Evolutionary conservation across 2,329 filamentous ascomycete genomes (phyloP).

Genomic region (Bipolaris victoriae): DNA sequence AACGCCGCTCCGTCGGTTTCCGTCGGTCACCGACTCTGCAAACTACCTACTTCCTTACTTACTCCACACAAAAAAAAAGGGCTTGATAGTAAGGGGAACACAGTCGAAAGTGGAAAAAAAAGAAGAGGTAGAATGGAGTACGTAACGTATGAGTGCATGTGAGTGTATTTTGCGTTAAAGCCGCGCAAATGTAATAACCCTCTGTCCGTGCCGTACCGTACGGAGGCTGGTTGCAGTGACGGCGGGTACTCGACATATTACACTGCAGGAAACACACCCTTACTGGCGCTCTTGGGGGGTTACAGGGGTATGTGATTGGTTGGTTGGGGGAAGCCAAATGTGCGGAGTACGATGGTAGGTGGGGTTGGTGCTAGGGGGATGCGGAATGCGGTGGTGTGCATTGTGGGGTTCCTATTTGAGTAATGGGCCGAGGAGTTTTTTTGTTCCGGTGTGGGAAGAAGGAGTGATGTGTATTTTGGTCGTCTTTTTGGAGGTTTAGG

Average conservation of each 20-base stretch:
- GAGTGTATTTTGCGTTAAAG: background rate
- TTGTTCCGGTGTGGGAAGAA: too few species aligned
- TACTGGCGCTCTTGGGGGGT: background rate
- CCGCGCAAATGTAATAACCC: constrained; percentile 11
- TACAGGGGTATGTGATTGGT: constrained; percentile 21
- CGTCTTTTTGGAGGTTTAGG: too few species aligned
- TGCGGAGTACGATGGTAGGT: constrained; percentile 32
- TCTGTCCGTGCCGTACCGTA: constrained; percentile 25
- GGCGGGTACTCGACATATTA: constrained; percentile 40
- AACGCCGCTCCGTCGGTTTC: too few species aligned
- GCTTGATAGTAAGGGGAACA: too few species aligned
- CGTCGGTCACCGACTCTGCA: too few species aligned
- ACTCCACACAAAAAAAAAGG: too few species aligned
- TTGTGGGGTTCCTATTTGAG: constrained; percentile 10
- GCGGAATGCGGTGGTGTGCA: constrained; percentile 44
- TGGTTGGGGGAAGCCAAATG: constrained; percentile 18
- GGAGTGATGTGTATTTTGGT: too few species aligned
- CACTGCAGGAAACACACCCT: constrained; percentile 31
- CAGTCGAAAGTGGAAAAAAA: too few species aligned
- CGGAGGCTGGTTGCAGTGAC: constrained; percentile 40
- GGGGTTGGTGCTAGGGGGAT: constrained; percentile 5
- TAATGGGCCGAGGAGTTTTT: too few species aligned
- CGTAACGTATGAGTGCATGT: too few species aligned
- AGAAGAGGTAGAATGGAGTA: background rate
- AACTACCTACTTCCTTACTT: too few species aligned